Percentiles rank a stretch among this genome's conserved stretches.
Evolutionary conservation across 1,284 basidiomycete genomes (phyloP).

Genomic region (Cutaneotrichosporon mucoides): DNA sequence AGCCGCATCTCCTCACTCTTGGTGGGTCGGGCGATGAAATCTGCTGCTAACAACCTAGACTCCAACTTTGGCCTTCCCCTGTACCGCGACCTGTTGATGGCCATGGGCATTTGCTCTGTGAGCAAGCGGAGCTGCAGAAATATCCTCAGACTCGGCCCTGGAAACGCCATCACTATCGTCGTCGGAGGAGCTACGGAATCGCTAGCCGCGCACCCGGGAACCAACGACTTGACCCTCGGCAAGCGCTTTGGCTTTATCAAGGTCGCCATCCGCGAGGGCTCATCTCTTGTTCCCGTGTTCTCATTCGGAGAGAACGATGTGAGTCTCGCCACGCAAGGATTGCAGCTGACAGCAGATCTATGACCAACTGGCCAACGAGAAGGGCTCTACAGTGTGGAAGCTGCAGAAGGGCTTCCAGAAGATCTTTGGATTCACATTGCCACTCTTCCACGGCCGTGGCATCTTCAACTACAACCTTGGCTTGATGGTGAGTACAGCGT

Average conservation of each 20-base stretch:
- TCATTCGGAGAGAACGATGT: constrained; percentile 99
- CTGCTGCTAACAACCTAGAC: constrained; percentile 23
- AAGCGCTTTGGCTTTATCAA: constrained; percentile 91
- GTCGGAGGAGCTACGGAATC: constrained; percentile 95
- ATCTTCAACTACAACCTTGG: constrained; percentile 59
- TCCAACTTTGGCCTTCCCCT: constrained; percentile 90
- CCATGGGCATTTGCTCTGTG: constrained; percentile 85
- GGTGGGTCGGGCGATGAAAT: constrained; percentile 25
- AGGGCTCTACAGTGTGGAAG: constrained; percentile 80
- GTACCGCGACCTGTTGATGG: constrained; percentile 84
- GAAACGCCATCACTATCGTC: constrained; percentile 81
- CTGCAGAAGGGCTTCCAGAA: constrained; percentile 86
- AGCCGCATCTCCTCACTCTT: constrained; percentile 87
- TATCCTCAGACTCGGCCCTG: constrained; percentile 70
- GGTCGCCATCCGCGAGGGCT: constrained; percentile 88
- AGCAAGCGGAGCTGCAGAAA: constrained; percentile 84
- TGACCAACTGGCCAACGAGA: constrained; percentile 86
- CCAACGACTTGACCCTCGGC: constrained; percentile 78
- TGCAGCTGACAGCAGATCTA: constrained; percentile 63
- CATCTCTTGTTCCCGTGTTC: constrained; percentile 89
- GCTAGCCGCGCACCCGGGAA: constrained; percentile 87
- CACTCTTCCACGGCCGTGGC: constrained; percentile 86
- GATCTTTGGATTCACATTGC: constrained; percentile 93
- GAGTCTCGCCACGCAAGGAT: constrained; percentile 35
- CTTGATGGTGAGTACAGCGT: constrained; percentile 28